phyloP scores from a whole-genome alignment of 1,139 yeast species.

The Saccharomyces hybrid region DNA sequence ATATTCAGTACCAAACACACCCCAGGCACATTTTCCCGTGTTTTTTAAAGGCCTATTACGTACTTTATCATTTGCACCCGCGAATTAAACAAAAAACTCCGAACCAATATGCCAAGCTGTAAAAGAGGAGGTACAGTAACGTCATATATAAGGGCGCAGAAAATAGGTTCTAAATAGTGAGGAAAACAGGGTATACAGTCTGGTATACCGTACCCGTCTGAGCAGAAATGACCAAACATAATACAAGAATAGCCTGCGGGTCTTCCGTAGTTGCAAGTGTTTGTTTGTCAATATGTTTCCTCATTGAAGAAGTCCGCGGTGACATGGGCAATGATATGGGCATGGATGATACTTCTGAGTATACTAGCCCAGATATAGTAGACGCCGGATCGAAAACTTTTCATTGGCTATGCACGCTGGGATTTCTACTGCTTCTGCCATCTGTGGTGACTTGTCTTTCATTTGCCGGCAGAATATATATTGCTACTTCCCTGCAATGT shows the following conservation, averaged over 20 bases:
- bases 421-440: conserved; percentile 44
- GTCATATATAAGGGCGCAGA: not conserved
- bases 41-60: not conserved
- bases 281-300: not conserved
- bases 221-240: not conserved
- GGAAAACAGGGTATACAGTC: not conserved
- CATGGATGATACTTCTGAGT: conserved; percentile 25
- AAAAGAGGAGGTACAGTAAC: not conserved
- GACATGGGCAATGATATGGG: conserved; percentile 13
- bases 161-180: not conserved
- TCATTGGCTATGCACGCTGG: conserved; percentile 54
- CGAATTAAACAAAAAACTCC: not conserved
- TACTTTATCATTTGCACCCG: not conserved
- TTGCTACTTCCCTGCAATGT: conserved; percentile 43
- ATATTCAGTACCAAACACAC: not conserved
- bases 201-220: not conserved
- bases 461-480: conserved; percentile 43
- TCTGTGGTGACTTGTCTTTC: conserved; percentile 49
- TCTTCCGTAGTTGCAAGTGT: not conserved
- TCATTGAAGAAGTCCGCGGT: not conserved
- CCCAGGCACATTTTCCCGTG: not conserved
- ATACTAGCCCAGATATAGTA: conserved; percentile 31
- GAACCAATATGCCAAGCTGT: not conserved
- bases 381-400: conserved; percentile 48
- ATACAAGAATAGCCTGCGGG: not conserved